Percentiles rank a stretch among this genome's conserved stretches.
phyloP scores from a whole-genome alignment of 495 filamentous ascomycete genomes.

The Talaromyces ruber region DNA sequence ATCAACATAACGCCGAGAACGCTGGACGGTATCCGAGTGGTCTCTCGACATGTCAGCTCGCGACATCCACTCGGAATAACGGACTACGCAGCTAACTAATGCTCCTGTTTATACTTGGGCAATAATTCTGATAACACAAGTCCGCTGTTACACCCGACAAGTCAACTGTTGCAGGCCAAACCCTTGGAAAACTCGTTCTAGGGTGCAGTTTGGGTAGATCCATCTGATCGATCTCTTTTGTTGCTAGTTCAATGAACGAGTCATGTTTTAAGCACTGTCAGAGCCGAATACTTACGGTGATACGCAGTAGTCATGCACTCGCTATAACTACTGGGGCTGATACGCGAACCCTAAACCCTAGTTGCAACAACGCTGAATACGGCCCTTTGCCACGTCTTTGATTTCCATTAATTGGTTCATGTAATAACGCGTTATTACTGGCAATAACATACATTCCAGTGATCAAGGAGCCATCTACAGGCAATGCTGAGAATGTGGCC shows the following conservation, averaged over 20 bases:
- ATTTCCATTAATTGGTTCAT: background rate
- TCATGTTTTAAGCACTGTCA: no score
- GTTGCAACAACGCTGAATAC: no score
- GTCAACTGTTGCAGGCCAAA: background rate
- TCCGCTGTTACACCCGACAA: background rate
- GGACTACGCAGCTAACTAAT: background rate
- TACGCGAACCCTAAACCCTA: background rate
- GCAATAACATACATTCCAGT: background rate
- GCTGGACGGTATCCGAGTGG: background rate
- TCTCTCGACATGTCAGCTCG: background rate
- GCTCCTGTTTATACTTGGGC: no score
- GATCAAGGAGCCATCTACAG: background rate
- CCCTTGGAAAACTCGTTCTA: background rate
- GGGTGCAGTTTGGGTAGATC: background rate
- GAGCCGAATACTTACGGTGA: no score
- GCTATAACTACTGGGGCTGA: no score
- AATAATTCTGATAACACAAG: background rate
- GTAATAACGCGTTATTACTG: background rate
- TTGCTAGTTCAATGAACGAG: no score
- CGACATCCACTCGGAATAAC: background rate
- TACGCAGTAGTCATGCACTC: no score
- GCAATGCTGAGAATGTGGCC: background rate
- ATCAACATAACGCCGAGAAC: background rate
- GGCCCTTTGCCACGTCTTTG: background rate
- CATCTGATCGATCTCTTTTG: no score